These are phyloP conservation scores for Chrysophaeum taylorii DNA, from an alignment of 352 stramenopile species.

Conservation along the genomic window DNA sequence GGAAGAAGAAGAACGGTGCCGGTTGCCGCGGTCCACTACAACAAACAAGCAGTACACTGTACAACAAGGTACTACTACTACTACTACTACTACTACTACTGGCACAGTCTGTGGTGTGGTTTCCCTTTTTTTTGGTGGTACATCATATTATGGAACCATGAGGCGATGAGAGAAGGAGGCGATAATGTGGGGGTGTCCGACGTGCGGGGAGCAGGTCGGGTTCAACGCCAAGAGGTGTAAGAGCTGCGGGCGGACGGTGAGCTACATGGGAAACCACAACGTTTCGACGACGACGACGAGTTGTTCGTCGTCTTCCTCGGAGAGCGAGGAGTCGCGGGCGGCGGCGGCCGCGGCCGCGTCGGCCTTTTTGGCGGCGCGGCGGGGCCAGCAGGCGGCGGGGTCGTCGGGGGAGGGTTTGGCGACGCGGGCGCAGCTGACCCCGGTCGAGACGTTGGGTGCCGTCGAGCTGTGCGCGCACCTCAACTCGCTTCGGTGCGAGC, in stretches of 20 bases:
- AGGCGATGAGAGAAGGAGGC: no score
- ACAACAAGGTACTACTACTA: no score
- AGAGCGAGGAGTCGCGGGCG: not conserved
- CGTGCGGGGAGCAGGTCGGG: not conserved
- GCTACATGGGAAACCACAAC: not conserved
- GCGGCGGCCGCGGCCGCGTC: not conserved
- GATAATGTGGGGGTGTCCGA: not conserved
- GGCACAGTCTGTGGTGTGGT: no score
- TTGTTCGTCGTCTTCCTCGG: no score
- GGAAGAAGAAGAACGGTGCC: no score
- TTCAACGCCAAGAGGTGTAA: conserved; percentile 7
- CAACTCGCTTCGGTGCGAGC: conserved; percentile 9
- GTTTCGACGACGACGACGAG: no score
- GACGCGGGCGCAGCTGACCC: not conserved
- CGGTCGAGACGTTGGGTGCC: not conserved
- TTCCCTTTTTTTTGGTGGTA: no score
- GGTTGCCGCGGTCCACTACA: no score
- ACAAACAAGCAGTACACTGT: no score
- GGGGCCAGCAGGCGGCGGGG: not conserved
- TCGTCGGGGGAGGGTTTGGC: not conserved
- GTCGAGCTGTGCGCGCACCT: conserved; percentile 7
- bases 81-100: no score
- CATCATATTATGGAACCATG: no score
- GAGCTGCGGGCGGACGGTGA: not conserved
- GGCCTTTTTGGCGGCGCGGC: not conserved